phyloP scores from a whole-genome alignment of 2,329 filamentous ascomycete species.

The Penicillium freii region DNA sequence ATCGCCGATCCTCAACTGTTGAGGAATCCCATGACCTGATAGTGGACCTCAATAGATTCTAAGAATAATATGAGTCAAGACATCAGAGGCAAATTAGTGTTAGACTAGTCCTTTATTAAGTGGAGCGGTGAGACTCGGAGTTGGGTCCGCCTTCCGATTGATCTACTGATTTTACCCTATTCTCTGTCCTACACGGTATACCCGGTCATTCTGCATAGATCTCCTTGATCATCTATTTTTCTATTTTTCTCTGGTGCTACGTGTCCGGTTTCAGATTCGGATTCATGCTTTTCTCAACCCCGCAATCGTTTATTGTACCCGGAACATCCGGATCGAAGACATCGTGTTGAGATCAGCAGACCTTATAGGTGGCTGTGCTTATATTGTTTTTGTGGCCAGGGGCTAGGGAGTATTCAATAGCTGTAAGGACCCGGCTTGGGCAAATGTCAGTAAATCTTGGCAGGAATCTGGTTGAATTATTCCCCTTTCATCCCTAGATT shows the following conservation, averaged over 20 bases:
- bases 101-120: not conserved
- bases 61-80: conserved; percentile 1
- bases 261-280: not conserved
- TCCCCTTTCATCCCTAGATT: conserved; percentile 1
- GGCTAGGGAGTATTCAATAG: not conserved
- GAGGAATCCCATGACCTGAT: conserved; percentile 11
- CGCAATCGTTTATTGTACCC: conserved; percentile 1
- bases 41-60: not conserved
- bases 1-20: conserved; percentile 16
- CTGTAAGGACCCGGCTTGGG: conserved; percentile 2
- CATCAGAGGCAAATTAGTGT: not conserved
- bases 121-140: conserved; percentile 21
- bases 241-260: not conserved
- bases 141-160: conserved; percentile 5
- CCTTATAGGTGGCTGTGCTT: not conserved
- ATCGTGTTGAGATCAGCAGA: conserved; percentile 6
- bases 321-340: not conserved
- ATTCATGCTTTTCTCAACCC: not conserved
- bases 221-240: not conserved
- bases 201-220: not conserved
- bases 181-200: conserved; percentile 4
- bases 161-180: not conserved
- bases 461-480: not conserved
- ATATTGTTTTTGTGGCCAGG: not conserved
- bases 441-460: not conserved